Base-by-base conservation (phyloP, 1,284 basidiomycete species). In the Leccinum variabile region DNA sequence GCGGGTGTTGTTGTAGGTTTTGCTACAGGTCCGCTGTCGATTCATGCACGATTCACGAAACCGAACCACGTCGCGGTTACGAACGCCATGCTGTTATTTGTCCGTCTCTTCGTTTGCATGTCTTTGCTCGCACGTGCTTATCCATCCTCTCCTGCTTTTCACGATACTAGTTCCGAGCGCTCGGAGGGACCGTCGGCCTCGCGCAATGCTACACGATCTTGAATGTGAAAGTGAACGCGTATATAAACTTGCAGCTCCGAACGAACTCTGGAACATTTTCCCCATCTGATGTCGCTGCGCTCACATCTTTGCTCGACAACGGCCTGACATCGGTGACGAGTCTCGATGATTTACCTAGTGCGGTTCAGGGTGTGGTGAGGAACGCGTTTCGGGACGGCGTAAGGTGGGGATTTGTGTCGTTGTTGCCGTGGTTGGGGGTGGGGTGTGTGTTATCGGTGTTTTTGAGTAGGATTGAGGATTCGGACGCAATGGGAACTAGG, bases 141-240 rank as follows among this genome's bases (percentile, higher is more conserved):
- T 32, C 10, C 7, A 4, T 11, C 6, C 13, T 3, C 18, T 14
- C 35, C 18, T 28, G 14, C 30, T 9, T 32, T 53, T 25, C 25
- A 28, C 25, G 9, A 1, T 28, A 33, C 30, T 65, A 83, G 82
- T 80, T 78, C 72, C 77, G 80, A 30, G 70, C 79, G 0, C 72
- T 83, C 30, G 82, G 83, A 33, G 82, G 83, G 16, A 84, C 82
- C 1, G 68, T 83, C 52, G 82, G 82, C 33, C 75, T 84, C 33
- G 81, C 83, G 0, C 82, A 83, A 65, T 84, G 82, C 57, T 77
- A 78, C 35, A 80, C 82, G 2, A 74, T 84, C 35, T 75, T 84
- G 60, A 78, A 78, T 65, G 72, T 76, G 22, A 82, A 78, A 69
- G 81, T 81, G 30, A 68, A 71, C 32, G 33, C 67, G 10, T 75